Base-by-base conservation (phyloP, 2,329 filamentous ascomycete genomes). In the Sporothrix globosa region DNA sequence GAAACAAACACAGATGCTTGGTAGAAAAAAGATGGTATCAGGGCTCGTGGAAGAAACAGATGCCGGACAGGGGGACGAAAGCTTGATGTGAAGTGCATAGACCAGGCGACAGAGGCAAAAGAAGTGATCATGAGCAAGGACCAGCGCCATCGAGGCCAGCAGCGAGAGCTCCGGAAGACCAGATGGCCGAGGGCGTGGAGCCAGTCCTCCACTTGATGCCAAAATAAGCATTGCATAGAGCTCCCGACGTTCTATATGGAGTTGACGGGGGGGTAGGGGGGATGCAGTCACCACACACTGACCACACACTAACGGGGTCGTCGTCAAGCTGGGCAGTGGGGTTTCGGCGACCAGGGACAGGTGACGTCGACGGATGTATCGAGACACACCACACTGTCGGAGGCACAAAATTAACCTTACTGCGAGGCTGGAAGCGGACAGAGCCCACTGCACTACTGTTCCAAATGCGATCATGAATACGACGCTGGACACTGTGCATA, bases 351-450 rank as follows among this genome's bases (percentile, higher is more conserved):
- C 60, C 39, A 63, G 60, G 60, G 60, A 63, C 24, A 24, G 21
- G 41, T 27, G 60, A 63, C 13, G 41, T 46, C 41, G 60, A 63
- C 21, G 46, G 21, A n/a, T 11, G 60, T 24, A 34, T 66, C 39
- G 44, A 39, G 34, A 34, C 34, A 34, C 4, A 34, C 34, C 4
- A 34, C 34, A 34, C 34, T 6, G 34, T 9, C 63, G 21, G 48
- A 24, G n/a, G 30, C 27, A 24, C 50, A 58, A n/a, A 67, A 69
- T 60, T 74, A 74, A 75, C 73, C 74, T 75, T 74, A 74, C 60
- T 65, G 46, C 21, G 19, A 68, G 69, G 44, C 70, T 70, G n/a
- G 69, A 50, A 66, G 72, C 67, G 68, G 71, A 72, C 71, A 69
- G 34, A 19, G 52, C 2, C 46, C 39, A 52, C 3, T 3, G 30